Conservation (phyloP, 768 basidiomycete species). For the Termitomyces sp. region DNA sequence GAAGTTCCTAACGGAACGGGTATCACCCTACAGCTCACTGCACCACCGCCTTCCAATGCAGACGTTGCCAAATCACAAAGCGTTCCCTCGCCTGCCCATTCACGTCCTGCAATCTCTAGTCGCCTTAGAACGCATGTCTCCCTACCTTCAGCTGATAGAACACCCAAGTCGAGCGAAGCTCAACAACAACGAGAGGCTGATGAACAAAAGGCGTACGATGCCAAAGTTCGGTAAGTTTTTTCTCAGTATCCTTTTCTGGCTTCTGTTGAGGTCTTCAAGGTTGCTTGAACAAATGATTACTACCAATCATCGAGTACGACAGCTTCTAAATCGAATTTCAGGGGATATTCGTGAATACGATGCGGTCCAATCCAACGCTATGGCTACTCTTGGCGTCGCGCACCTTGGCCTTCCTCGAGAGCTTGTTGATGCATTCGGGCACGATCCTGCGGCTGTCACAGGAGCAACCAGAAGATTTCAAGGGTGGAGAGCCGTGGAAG, state of each 20-base stretch:
- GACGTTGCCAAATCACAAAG: not conserved
- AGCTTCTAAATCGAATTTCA: slow-evolving; percentile 63
- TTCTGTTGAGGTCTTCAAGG: slow-evolving; percentile 26
- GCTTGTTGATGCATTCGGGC: slow-evolving; percentile 67
- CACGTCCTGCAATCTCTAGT: slow-evolving; percentile 25
- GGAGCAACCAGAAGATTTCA: slow-evolving; percentile 53
- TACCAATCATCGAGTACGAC: slow-evolving; percentile 66
- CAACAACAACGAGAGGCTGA: slow-evolving; percentile 36
- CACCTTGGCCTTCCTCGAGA: slow-evolving; percentile 54
- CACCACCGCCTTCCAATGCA: slow-evolving; percentile 5
- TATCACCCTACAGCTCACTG: slow-evolving; percentile 9
- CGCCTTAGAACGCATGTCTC: slow-evolving; percentile 24
- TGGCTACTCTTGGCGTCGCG: slow-evolving; percentile 40
- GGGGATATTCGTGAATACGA: slow-evolving; percentile 63
- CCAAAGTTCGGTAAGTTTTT: slow-evolving; percentile 44
- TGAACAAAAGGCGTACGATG: slow-evolving; percentile 50
- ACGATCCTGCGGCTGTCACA: slow-evolving; percentile 75
- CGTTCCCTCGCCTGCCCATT: slow-evolving; percentile 7
- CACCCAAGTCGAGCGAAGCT: slow-evolving; percentile 20
- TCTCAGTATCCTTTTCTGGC: not conserved
- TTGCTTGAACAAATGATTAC: slow-evolving; percentile 51
- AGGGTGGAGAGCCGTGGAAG: slow-evolving; percentile 73
- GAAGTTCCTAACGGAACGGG: not conserved
- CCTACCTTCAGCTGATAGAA: slow-evolving; percentile 20
- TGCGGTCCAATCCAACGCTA: slow-evolving; percentile 45